A percentile compares a stretch with the other conserved stretches of the same genome.
Evolutionary conservation across 2,329 filamentous ascomycete genomes (phyloP).

Genomic region (Lachnellula suecica): DNA sequence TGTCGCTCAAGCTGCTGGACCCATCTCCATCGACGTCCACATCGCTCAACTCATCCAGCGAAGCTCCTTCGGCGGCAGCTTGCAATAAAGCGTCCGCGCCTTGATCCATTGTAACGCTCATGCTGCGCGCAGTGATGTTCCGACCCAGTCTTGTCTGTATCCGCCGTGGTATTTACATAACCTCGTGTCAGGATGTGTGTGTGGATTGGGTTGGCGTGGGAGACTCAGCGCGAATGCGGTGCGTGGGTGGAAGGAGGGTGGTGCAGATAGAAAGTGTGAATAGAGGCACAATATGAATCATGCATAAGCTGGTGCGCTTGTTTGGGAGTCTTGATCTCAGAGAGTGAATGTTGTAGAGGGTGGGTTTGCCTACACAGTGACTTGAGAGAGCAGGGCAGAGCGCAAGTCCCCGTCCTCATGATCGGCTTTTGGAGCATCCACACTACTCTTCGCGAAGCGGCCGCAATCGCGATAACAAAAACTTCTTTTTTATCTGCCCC

Average conservation of each 20-base stretch:
- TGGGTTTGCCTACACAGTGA: not conserved
- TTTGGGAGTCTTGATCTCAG: not conserved
- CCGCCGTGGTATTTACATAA: conserved; percentile 28
- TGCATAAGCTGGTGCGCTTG: conserved; percentile 7
- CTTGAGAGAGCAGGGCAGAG: not conserved
- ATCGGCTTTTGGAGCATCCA: no score
- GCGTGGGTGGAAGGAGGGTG: conserved; percentile 1
- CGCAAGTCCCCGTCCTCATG: not conserved
- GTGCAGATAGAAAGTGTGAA: conserved; percentile 1
- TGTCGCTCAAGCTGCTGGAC: conserved; percentile 91
- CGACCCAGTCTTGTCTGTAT: conserved; percentile 22
- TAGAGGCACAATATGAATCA: conserved; percentile 4
- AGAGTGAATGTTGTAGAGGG: not conserved
- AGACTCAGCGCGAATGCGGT: conserved; percentile 11
- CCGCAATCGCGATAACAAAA: no score
- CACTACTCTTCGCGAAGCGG: no score
- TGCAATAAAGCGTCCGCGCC: conserved; percentile 28
- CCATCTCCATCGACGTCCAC: conserved; percentile 59
- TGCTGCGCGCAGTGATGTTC: conserved; percentile 23
- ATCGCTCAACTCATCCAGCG: conserved; percentile 32
- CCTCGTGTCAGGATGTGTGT: conserved; percentile 22
- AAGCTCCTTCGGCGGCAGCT: conserved; percentile 25
- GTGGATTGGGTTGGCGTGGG: conserved; percentile 4
- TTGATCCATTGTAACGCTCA: conserved; percentile 31
- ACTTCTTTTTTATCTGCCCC: no score